Evolutionary conservation across 331 rosid species (phyloP).

Genomic region (Quercus tomentella): DNA sequence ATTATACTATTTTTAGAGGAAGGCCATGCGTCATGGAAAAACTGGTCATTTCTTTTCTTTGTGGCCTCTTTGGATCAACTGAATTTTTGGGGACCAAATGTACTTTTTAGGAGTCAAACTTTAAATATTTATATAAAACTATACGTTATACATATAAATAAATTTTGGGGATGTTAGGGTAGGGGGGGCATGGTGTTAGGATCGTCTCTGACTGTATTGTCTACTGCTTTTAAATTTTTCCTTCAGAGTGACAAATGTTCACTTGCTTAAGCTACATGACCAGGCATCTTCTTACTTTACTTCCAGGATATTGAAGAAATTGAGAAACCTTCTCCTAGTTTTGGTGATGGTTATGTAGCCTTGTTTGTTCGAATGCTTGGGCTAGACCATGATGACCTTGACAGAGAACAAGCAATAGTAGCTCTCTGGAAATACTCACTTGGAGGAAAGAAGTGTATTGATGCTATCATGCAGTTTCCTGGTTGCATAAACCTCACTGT

Average conservation of each 20-base stretch:
- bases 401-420: conserved; percentile 74
- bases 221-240: background rate
- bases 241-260: conserved; percentile 1
- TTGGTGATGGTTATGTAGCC: conserved; percentile 61
- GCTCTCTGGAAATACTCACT: conserved; percentile 86
- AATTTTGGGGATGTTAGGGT: no score
- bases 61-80: no score
- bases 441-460: conserved; percentile 75
- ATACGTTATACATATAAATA: background rate
- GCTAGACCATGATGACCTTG: conserved; percentile 58
- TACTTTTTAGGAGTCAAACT: no score
- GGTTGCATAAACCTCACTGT: conserved; percentile 71
- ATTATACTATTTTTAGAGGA: no score
- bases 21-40: no score
- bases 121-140: no score
- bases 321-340: conserved; percentile 31
- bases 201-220: background rate
- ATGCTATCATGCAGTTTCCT: conserved; percentile 78
- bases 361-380: conserved; percentile 88
- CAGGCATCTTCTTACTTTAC: conserved; percentile 6
- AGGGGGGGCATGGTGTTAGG: no score
- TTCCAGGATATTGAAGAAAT: conserved; percentile 54
- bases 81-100: no score
- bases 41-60: no score
- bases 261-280: conserved; percentile 6